Evolutionary conservation across 2,329 filamentous ascomycete genomes (phyloP), one percentile per base, ranked within the genome.

Genomic region (Shiraia sp.): DNA sequence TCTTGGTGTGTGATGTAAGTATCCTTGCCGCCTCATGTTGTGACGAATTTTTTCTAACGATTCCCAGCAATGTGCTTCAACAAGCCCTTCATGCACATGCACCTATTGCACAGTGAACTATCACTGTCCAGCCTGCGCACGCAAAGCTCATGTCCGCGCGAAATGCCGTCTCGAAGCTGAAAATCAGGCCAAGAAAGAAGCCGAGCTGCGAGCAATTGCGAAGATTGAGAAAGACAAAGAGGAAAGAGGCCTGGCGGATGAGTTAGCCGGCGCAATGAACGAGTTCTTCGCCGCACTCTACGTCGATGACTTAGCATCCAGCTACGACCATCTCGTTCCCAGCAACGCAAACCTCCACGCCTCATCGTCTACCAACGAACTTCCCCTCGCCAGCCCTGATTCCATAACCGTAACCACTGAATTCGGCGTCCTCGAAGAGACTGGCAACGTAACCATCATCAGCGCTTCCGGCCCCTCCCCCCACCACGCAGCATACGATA

Each of bases 1-100:
- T 73, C 4, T 50, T 69, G 12, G 70, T 72, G 23, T 73, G 70
- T 36, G 67, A 72, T 49, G 70, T 72, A 54, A 62, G 67, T 65
- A 9, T 10, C 29, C 26, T 22, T n/a, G n/a, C n/a, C n/a, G n/a
- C n/a, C n/a, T n/a, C n/a, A n/a, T n/a, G n/a, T n/a, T n/a, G n/a
- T n/a, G n/a, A n/a, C n/a, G n/a, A n/a, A n/a, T 22, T 22, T 22
- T 22, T 22, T 22, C 52, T 59, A 34, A 61, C 24, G 27, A 26
- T 28, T 33, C 16, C 4, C 31, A 67, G 66, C 56, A 56, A 60
- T 71, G 67, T 36, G 47, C 55, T 17, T 41, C 49, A 7, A 43
- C 49, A 4, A 64, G 64, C 16, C 60, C 66, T 10, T 43, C 51
- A 3, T 73, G 70, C 47, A 54, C 61, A 14, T 73, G 70, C 57